Base-by-base conservation (phyloP, 805 yeast genomes). In the Saccharomycopsis malanga region DNA sequence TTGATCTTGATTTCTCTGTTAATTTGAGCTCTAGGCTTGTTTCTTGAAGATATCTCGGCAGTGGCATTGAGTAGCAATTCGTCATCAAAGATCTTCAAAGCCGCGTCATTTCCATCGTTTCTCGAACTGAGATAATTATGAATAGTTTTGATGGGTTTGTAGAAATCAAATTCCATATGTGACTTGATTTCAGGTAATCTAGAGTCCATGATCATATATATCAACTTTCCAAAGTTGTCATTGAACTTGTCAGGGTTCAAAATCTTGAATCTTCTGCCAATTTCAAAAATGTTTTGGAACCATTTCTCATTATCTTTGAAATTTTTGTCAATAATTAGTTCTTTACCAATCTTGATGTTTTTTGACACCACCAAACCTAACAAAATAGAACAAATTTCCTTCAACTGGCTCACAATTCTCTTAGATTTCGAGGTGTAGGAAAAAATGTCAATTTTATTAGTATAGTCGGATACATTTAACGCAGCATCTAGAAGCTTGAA, bases 191-290 rank as follows among this genome's bases (percentile, higher is more conserved):
- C 87, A 0, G 87, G 83, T 24, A 82, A 63, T 40, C 85, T 67
- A 2, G 93, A 84, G 62, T 84, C 94, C 93, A 85, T 84, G 32
- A 83, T 79, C 84, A 84, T 85, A 61, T 84, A 84, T 65, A 85
- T 81, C 48, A 85, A 66, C 57, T 84, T 83, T 39, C 94, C 94
- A 61, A 79, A 85, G 3, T 79, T 79, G 57, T 81, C 85, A 52
- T 88, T 72, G 85, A 85, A 80, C 56, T 77, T 72, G 55, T 84
- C 88, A 0, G 94, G 94, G 57, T 84, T 84, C 88, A 84, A 81
- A 56, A 85, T 79, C 59, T 84, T 84, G 65, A 84, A 84, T 38
- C 93, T 70, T 56, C 93, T 70, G 21, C 93, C 93, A 51, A 84
- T 77, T 63, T 84, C 93, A 60, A 84, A 84, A 5, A 84, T 67